Conservation (phyloP, 352 stramenopile species). For the Globisporangium spinosum region DNA sequence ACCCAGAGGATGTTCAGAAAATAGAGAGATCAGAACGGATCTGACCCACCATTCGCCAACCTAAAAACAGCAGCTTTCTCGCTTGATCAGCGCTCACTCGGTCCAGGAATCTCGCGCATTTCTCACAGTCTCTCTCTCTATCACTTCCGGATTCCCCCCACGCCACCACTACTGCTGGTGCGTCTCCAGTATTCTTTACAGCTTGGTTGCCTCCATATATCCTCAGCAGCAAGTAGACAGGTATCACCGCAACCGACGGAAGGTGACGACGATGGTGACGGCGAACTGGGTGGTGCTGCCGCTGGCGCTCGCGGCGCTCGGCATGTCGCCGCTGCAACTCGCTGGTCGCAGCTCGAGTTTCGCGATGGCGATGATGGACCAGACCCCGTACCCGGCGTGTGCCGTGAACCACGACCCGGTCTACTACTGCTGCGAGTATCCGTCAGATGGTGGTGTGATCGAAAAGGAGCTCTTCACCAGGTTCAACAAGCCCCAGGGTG, state of each 20-base stretch:
- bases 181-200: neutral
- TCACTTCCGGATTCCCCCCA: neutral
- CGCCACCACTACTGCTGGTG: neutral
- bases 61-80: neutral
- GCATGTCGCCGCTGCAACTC: neutral
- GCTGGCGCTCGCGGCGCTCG: constrained; percentile 2
- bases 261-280: neutral
- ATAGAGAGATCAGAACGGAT: constrained; percentile 8
- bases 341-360: neutral
- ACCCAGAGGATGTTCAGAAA: neutral
- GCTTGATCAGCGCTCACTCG: neutral
- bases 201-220: too few relatives aligned
- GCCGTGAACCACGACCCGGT: constrained; percentile 24
- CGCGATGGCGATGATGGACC: constrained; percentile 8
- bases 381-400: constrained; percentile 25
- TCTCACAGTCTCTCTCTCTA: neutral
- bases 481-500: constrained; percentile 22
- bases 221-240: neutral
- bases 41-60: neutral
- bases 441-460: neutral
- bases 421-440: constrained; percentile 32
- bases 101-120: neutral
- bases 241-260: neutral
- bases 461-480: constrained; percentile 31
- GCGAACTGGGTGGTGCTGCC: neutral